Percentiles rank a stretch among this genome's conserved stretches.
Conservation (phyloP, 108 stramenopile genomes). For the Cyclotella atomus region DNA sequence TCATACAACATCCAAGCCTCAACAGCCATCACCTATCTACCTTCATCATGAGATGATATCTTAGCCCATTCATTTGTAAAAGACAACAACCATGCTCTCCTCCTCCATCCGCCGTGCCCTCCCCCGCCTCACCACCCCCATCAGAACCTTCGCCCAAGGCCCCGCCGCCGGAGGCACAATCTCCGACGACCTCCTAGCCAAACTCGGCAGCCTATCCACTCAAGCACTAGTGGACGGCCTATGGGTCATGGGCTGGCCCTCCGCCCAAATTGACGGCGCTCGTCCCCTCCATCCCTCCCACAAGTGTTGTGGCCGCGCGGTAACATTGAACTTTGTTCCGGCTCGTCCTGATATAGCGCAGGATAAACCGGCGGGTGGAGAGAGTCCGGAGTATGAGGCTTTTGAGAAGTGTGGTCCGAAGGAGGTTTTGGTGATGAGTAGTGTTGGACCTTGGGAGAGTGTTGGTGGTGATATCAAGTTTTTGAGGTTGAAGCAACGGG, state of each 20-base stretch:
- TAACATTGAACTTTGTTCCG: slow-evolving; percentile 88
- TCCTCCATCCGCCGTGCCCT: slow-evolving; percentile 4
- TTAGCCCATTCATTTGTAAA: no score
- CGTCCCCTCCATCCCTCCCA: slow-evolving; percentile 72
- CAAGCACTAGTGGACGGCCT: slow-evolving; percentile 90
- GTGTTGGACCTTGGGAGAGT: slow-evolving; percentile 82
- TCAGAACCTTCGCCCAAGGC: slow-evolving; percentile 72
- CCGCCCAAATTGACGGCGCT: slow-evolving; percentile 85
- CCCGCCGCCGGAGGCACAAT: slow-evolving; percentile 77
- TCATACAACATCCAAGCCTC: no score
- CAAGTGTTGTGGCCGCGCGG: slow-evolving; percentile 85
- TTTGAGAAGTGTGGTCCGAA: slow-evolving; percentile 93
- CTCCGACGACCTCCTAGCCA: slow-evolving; percentile 77
- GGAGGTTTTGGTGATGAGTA: slow-evolving; percentile 86
- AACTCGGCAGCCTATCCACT: slow-evolving; percentile 79
- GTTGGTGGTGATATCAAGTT: slow-evolving; percentile 94
- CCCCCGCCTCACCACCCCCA: slow-evolving; percentile 10
- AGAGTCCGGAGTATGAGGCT: slow-evolving; percentile 90
- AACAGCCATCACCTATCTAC: no score
- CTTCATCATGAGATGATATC: no score
- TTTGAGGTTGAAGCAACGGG: slow-evolving; percentile 80
- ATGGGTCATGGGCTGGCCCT: slow-evolving; percentile 94
- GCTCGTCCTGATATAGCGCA: slow-evolving; percentile 86
- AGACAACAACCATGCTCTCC: slow-evolving; percentile 9
- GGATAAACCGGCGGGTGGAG: slow-evolving; percentile 86